A percentile compares a stretch with the other conserved stretches of the same genome.
These are phyloP conservation scores for Gaertneriomyces semiglobifer DNA, from an alignment of 192 early-diverging fungal genomes.

Conservation along the genomic window DNA sequence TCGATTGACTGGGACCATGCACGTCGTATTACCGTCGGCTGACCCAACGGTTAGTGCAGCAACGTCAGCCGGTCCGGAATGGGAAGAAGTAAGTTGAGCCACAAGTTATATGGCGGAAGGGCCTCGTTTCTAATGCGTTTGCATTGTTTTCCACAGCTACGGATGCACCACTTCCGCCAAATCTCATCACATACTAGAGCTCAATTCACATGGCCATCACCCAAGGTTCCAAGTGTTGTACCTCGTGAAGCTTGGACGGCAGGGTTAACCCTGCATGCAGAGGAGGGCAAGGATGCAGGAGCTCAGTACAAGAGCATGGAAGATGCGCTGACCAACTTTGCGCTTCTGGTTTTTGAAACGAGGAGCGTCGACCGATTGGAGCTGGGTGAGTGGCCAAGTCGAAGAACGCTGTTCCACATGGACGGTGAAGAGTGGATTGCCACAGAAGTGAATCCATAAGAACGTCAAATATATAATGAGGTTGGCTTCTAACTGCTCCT, in stretches of 20 bases:
- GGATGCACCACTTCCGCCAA: slow-evolving; percentile 4
- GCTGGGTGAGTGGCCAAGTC: slow-evolving; percentile 12
- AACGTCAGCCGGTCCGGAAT: background rate
- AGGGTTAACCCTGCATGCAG: background rate
- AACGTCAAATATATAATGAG: background rate
- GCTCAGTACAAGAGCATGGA: background rate
- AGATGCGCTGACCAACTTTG: slow-evolving; percentile 12
- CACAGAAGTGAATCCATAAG: background rate
- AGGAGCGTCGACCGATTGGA: slow-evolving; percentile 9
- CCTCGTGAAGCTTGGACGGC: background rate
- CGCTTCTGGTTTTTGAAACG: slow-evolving; percentile 15
- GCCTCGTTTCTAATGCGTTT: background rate
- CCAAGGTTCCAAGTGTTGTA: background rate
- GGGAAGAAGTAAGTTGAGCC: slow-evolving; percentile 12
- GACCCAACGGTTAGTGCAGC: background rate
- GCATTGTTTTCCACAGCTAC: slow-evolving; percentile 6
- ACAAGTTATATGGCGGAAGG: background rate
- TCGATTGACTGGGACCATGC: background rate
- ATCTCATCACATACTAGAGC: slow-evolving; percentile 6
- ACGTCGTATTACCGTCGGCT: background rate
- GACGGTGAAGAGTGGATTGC: background rate
- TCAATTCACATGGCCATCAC: slow-evolving; percentile 2
- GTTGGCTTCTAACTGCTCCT: too few relatives aligned
- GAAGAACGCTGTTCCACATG: slow-evolving; percentile 2
- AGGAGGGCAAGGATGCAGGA: background rate